Evolutionary conservation across 129 eudicot species (phyloP).

Genomic region (Chrysanthemum makinoi): DNA sequence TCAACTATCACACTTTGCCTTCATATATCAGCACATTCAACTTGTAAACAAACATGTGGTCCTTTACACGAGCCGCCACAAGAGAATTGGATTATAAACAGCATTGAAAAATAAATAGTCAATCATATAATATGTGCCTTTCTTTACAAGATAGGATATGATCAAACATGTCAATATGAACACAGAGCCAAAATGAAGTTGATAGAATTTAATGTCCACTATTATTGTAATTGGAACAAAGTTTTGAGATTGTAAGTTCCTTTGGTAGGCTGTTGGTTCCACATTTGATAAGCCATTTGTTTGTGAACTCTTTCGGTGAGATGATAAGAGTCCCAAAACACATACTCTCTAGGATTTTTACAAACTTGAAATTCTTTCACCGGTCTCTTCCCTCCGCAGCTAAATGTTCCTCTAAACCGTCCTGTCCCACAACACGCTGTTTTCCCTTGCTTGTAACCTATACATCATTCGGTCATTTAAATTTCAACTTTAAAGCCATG

Average conservation of each 20-base stretch:
- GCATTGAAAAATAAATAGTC: neutral
- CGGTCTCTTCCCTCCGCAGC: slow-evolving; percentile 72
- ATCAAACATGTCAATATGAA: neutral
- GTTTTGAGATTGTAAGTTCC: slow-evolving; percentile 37
- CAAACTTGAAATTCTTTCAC: slow-evolving; percentile 55
- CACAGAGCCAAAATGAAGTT: slow-evolving; percentile 6
- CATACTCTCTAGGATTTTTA: slow-evolving; percentile 44
- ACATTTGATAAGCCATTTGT: slow-evolving; percentile 50
- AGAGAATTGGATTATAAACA: neutral
- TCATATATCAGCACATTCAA: neutral
- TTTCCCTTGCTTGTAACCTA: slow-evolving; percentile 64
- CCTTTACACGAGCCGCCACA: neutral
- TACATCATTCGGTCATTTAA: neutral
- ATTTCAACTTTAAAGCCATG: neutral
- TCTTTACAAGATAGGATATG: slow-evolving; percentile 6
- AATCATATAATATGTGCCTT: neutral
- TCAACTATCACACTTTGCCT: neutral
- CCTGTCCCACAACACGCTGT: slow-evolving; percentile 83
- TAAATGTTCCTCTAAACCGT: slow-evolving; percentile 50
- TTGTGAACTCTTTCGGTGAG: slow-evolving; percentile 40
- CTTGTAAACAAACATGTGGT: neutral
- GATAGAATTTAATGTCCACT: neutral
- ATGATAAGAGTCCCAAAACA: slow-evolving; percentile 63
- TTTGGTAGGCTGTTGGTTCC: slow-evolving; percentile 32
- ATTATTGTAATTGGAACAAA: slow-evolving; percentile 27